phyloP scores from a whole-genome alignment of 1,139 yeast genomes.

The Nakaseomyces sp. region DNA sequence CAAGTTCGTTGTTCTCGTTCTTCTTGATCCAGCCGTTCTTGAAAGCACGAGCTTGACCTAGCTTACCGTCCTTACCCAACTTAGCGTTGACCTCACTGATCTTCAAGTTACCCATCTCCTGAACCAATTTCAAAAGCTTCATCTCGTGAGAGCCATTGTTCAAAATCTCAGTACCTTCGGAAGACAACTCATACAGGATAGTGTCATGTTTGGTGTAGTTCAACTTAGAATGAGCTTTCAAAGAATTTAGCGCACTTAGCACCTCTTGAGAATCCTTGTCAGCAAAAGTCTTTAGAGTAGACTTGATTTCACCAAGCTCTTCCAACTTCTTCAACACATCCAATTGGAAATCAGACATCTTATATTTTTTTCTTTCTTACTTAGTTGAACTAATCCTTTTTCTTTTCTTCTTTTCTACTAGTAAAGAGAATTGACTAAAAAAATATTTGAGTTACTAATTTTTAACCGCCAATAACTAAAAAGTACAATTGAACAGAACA shows the following conservation, averaged over 20 bases:
- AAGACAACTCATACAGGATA: constrained; percentile 67
- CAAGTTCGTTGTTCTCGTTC: constrained; percentile 65
- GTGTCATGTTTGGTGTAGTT: constrained; percentile 63
- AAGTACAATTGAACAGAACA: no score
- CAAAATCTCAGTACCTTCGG: constrained; percentile 76
- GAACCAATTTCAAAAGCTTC: constrained; percentile 68
- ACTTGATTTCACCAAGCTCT: constrained; percentile 49
- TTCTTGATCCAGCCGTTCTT: constrained; percentile 94
- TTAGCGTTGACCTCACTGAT: constrained; percentile 66
- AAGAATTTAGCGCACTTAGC: constrained; percentile 75
- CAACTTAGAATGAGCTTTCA: constrained; percentile 78
- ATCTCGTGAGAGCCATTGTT: constrained; percentile 83
- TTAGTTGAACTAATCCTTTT: background rate
- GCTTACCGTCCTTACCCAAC: constrained; percentile 69
- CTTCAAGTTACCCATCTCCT: constrained; percentile 63
- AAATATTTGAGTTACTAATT: no score
- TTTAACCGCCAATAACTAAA: no score
- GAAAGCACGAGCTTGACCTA: constrained; percentile 98
- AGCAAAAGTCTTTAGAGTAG: constrained; percentile 54
- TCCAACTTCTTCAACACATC: constrained; percentile 54
- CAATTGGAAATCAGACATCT: constrained; percentile 26
- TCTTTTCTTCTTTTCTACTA: no score
- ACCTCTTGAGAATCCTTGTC: constrained; percentile 44
- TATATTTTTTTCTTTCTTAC: background rate
- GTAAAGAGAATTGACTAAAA: no score